Conservation (phyloP, 768 basidiomycete species). For the Sarcomyxa edulis region DNA sequence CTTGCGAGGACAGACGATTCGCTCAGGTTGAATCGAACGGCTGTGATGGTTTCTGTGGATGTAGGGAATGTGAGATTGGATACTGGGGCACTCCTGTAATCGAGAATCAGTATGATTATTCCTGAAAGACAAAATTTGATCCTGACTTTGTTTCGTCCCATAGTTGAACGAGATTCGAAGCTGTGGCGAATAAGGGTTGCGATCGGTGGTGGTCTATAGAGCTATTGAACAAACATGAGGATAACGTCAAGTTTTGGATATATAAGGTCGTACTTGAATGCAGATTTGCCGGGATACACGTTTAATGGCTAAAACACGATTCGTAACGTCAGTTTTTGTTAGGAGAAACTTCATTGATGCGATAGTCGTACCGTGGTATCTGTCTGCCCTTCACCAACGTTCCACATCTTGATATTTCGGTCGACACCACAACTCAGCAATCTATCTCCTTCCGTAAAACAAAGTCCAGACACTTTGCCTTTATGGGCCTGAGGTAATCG, state of each 20-base stretch:
- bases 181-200: constrained; percentile 89
- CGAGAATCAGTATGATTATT: constrained; percentile 1
- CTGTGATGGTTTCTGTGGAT: constrained; percentile 83
- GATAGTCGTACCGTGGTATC: constrained; percentile 29
- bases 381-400: constrained; percentile 24
- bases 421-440: constrained; percentile 82
- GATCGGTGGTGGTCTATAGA: constrained; percentile 92
- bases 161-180: constrained; percentile 88
- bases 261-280: constrained; percentile 70
- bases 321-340: no score
- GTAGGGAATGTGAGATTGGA: constrained; percentile 85
- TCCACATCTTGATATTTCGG: constrained; percentile 80
- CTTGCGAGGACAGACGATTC: constrained; percentile 94
- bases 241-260: not conserved
- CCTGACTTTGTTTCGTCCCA: constrained; percentile 97
- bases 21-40: constrained; percentile 88
- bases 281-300: constrained; percentile 79
- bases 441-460: constrained; percentile 59
- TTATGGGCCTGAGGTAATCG: constrained; percentile 72
- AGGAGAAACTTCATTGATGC: no score
- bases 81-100: constrained; percentile 68
- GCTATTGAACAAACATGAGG: constrained; percentile 33
- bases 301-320: constrained; percentile 76
- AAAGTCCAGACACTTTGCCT: constrained; percentile 80
- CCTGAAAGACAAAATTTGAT: not conserved